Conservation (phyloP, 148 eudicot genomes). For the Silene conica region DNA sequence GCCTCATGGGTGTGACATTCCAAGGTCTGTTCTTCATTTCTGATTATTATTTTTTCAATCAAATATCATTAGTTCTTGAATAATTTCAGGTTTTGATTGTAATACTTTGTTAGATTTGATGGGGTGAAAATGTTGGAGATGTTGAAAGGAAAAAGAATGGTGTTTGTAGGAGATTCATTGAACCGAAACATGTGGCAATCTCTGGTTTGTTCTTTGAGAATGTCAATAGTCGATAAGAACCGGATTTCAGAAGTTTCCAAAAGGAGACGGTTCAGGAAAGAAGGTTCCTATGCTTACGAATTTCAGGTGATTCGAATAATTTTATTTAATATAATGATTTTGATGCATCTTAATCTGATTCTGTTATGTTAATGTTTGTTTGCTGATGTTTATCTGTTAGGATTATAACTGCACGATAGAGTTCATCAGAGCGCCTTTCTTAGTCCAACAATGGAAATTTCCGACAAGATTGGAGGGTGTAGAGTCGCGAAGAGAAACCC, state of each 20-base stretch:
- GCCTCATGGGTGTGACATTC: constrained; percentile 53
- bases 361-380: not conserved
- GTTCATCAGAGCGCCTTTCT: constrained; percentile 54
- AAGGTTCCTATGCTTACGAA: constrained; percentile 47
- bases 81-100: not conserved
- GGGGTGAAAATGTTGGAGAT: constrained; percentile 53
- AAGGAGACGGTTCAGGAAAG: constrained; percentile 30
- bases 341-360: not conserved
- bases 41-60: not conserved
- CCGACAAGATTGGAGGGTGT: not conserved
- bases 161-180: constrained; percentile 74
- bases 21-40: constrained; percentile 36
- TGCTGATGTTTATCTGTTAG: constrained; percentile 19
- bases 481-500: constrained; percentile 34
- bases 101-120: constrained; percentile 35
- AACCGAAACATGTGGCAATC: constrained; percentile 81
- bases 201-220: constrained; percentile 54
- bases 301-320: constrained; percentile 34
- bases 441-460: constrained; percentile 45
- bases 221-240: constrained; percentile 24
- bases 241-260: constrained; percentile 30
- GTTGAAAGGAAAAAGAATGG: constrained; percentile 57
- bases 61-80: not conserved
- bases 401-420: constrained; percentile 59
- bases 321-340: not conserved